A percentile compares a stretch with the other conserved stretches of the same genome.
Conservation (phyloP, 257 asterid species). For the Fraxinus cuspidata region DNA sequence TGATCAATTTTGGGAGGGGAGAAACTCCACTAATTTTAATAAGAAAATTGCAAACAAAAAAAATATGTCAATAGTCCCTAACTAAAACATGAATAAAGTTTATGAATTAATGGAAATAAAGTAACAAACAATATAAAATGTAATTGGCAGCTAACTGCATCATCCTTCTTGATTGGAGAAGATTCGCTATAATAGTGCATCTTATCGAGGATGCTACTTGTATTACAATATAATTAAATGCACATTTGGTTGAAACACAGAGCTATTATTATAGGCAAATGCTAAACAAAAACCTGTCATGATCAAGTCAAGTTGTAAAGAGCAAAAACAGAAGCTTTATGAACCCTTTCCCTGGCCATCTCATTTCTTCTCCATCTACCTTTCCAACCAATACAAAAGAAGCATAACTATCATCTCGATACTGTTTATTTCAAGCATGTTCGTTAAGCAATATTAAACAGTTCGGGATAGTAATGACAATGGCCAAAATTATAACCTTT, state of each 20-base stretch:
- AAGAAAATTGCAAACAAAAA: no score
- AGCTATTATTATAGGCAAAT: conserved; percentile 19
- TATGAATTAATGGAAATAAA: no score
- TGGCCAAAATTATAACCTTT: not conserved
- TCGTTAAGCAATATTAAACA: not conserved
- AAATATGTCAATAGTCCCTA: no score
- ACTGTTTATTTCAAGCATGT: not conserved
- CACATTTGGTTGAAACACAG: conserved; percentile 5
- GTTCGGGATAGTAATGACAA: not conserved
- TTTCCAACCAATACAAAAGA: conserved; percentile 38
- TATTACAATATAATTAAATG: not conserved
- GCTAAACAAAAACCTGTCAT: conserved; percentile 29
- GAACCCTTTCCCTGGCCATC: conserved; percentile 25
- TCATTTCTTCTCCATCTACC: conserved; percentile 10
- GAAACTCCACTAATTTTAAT: no score
- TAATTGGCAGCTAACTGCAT: no score
- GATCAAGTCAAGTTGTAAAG: conserved; percentile 50
- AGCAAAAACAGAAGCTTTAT: conserved; percentile 28
- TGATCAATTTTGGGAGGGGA: no score
- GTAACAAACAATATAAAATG: no score
- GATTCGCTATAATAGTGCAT: no score
- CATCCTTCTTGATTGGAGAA: no score
- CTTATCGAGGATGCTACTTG: not conserved
- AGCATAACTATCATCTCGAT: conserved; percentile 1
- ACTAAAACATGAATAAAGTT: no score